Evolutionary conservation across 306 rosid genomes (phyloP).

Genomic region (Phaseolus lunatus): DNA sequence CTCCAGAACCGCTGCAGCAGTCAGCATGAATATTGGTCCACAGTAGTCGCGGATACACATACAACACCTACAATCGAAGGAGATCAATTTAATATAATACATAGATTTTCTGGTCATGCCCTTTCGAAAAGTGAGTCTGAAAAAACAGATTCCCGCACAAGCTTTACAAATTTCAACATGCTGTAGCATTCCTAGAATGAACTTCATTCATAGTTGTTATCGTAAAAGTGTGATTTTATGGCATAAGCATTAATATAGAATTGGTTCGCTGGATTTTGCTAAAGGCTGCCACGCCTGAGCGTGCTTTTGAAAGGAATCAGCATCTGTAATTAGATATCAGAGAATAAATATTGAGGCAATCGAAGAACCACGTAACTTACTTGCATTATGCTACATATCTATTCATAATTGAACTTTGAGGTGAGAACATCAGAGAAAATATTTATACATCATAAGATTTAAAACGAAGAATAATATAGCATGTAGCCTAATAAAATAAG

Average conservation of each 20-base stretch:
- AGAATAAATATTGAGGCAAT: background rate
- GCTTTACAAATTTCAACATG: conserved; percentile 31
- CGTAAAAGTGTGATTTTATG: conserved; percentile 44
- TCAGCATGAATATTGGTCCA: conserved; percentile 60
- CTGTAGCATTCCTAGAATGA: conserved; percentile 34
- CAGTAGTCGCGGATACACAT: conserved; percentile 34
- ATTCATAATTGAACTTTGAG: background rate
- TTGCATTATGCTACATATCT: background rate
- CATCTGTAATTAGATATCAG: conserved; percentile 37
- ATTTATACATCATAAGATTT: no score
- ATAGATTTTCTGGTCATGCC: conserved; percentile 9
- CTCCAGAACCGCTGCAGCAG: conserved; percentile 31
- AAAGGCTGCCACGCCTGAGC: conserved; percentile 72
- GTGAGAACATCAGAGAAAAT: no score
- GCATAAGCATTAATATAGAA: conserved; percentile 42
- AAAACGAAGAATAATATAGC: no score
- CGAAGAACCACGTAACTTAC: conserved; percentile 6
- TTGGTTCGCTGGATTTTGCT: conserved; percentile 47
- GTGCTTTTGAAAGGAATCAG: conserved; percentile 61
- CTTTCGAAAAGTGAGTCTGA: conserved; percentile 52
- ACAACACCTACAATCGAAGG: conserved; percentile 31
- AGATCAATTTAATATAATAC: conserved; percentile 15
- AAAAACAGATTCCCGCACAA: conserved; percentile 52
- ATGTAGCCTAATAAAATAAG: no score
- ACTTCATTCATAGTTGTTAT: conserved; percentile 35